Evolutionary conservation across 495 filamentous ascomycete species (phyloP).

Genomic region (Aspergillus haitiensis): DNA sequence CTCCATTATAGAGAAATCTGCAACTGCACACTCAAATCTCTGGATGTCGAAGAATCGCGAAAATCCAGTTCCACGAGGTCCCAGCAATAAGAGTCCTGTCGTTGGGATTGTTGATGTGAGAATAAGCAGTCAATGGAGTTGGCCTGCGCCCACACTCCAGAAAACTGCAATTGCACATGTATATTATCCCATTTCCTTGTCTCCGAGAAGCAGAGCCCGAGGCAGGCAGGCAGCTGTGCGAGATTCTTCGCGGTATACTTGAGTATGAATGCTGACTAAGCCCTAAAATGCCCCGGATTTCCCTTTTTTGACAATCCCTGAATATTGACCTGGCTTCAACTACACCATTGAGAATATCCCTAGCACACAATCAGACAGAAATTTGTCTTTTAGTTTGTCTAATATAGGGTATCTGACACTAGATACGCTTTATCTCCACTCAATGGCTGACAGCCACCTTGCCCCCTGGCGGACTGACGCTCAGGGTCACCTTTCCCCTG

Average conservation of each 20-base stretch:
- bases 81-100: too few species aligned
- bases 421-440: background rate
- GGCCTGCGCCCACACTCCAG: too few species aligned
- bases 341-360: background rate
- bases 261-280: background rate
- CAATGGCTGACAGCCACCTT: conserved; percentile 31
- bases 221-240: too few species aligned
- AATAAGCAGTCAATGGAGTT: too few species aligned
- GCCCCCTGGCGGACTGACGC: conserved; percentile 44
- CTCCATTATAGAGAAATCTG: too few species aligned
- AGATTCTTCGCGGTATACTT: background rate
- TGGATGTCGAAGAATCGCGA: too few species aligned
- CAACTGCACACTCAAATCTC: too few species aligned
- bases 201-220: background rate
- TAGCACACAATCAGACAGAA: too few species aligned
- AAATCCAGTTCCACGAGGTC: too few species aligned
- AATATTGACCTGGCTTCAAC: background rate
- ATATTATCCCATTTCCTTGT: background rate
- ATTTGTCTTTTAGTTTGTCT: background rate
- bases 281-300: background rate
- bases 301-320: background rate
- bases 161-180: background rate
- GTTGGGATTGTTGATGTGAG: too few species aligned
- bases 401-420: background rate
- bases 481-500: conserved; percentile 41